A percentile compares a stretch with the other conserved stretches of the same genome.
phyloP scores from a whole-genome alignment of 345 rosid genomes.

The Linum usitatissimum region DNA sequence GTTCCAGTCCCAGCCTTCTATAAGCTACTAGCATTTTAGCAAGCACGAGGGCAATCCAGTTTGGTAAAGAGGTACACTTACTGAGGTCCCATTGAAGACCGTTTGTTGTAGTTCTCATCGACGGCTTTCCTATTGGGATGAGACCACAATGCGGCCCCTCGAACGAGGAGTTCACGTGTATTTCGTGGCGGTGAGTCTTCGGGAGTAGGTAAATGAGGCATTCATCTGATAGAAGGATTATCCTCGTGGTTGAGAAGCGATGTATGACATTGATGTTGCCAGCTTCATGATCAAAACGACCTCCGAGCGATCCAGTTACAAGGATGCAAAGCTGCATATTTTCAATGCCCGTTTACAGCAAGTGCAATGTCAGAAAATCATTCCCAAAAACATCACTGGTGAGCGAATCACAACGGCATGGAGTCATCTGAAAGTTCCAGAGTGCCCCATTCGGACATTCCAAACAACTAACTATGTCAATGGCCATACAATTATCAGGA shows the following conservation, averaged over 20 bases:
- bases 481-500: no score
- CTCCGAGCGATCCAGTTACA: conserved; percentile 92
- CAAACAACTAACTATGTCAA: no score
- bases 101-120: conserved; percentile 59
- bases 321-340: conserved; percentile 62
- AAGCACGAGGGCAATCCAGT: neutral
- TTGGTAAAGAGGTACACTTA: conserved; percentile 26
- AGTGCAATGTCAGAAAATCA: neutral
- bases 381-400: neutral
- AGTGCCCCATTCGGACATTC: no score
- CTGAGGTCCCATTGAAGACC: conserved; percentile 91
- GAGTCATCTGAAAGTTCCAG: no score
- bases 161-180: conserved; percentile 42
- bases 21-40: neutral
- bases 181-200: conserved; percentile 48
- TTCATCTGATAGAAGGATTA: conserved; percentile 66
- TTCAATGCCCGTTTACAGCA: neutral
- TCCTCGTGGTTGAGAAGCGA: conserved; percentile 40
- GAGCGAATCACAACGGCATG: no score
- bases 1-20: neutral
- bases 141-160: conserved; percentile 93
- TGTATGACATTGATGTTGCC: conserved; percentile 75
- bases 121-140: conserved; percentile 66
- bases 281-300: conserved; percentile 89
- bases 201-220: conserved; percentile 80